Conservation (phyloP, 345 rosid species). For the Toxicodendron radicans region DNA sequence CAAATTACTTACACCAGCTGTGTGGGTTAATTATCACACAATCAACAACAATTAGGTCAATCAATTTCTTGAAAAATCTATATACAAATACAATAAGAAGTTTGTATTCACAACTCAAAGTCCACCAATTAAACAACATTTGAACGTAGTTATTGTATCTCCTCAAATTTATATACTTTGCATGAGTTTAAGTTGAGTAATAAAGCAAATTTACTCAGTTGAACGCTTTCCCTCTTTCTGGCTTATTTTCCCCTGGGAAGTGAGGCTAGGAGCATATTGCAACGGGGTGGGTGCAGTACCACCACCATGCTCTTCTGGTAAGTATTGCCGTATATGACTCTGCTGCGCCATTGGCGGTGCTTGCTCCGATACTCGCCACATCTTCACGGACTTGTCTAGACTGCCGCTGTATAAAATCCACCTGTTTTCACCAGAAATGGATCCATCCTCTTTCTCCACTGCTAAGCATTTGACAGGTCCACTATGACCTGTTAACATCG, state of each 20-base stretch:
- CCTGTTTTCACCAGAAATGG: conserved; percentile 39
- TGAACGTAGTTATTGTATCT: too few relatives aligned
- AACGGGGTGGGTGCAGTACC: conserved; percentile 10
- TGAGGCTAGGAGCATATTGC: conserved; percentile 40
- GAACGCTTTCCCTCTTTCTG: conserved; percentile 5
- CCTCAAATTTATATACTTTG: too few relatives aligned
- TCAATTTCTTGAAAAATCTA: too few relatives aligned
- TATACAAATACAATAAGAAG: too few relatives aligned
- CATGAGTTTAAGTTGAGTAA: too few relatives aligned
- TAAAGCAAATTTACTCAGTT: neutral
- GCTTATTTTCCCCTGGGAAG: conserved; percentile 42
- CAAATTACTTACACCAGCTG: too few relatives aligned
- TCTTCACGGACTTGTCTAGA: conserved; percentile 83
- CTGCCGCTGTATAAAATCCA: conserved; percentile 96
- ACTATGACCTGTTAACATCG: conserved; percentile 62
- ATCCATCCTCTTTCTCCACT: conserved; percentile 56
- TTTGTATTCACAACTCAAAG: too few relatives aligned
- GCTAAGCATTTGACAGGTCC: conserved; percentile 97
- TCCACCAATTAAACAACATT: too few relatives aligned
- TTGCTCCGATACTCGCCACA: conserved; percentile 79
- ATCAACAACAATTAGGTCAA: too few relatives aligned
- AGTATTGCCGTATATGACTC: conserved; percentile 7
- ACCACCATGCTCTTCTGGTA: conserved; percentile 13
- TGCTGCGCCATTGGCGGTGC: conserved; percentile 38
- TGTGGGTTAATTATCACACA: too few relatives aligned